Conservation (phyloP, 169 alveolate genomes). For the Neospora caninum region DNA sequence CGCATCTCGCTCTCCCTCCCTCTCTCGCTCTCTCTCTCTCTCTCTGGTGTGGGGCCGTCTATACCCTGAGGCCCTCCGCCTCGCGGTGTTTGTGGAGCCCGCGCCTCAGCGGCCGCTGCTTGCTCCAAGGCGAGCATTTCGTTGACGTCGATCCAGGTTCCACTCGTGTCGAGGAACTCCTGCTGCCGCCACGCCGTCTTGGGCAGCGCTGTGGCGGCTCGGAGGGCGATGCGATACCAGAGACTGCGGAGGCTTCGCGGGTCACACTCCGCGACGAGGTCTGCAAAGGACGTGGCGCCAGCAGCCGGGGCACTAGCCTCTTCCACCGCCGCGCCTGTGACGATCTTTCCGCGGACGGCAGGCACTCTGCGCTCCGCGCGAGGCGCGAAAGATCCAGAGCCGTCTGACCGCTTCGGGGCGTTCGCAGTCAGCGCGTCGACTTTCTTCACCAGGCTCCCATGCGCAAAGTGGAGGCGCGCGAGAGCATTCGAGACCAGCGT, state of each 20-base stretch:
- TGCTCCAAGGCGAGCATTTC: background rate
- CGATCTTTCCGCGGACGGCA: background rate
- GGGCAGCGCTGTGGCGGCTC: slow-evolving; percentile 26
- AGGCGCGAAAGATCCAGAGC: background rate
- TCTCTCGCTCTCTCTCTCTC: background rate
- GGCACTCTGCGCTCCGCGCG: background rate
- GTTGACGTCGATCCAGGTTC: slow-evolving; percentile 18
- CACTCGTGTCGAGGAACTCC: slow-evolving; percentile 14
- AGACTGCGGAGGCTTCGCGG: background rate
- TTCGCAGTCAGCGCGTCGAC: background rate
- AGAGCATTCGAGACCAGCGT: slow-evolving; percentile 37
- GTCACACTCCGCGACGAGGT: background rate
- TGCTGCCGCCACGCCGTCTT: slow-evolving; percentile 21
- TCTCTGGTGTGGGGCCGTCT: background rate
- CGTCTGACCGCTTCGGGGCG: background rate
- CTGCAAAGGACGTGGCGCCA: background rate
- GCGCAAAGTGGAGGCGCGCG: slow-evolving; percentile 20
- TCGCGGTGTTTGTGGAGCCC: too few relatives aligned
- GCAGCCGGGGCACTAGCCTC: background rate
- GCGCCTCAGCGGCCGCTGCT: background rate
- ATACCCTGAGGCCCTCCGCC: background rate
- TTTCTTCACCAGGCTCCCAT: background rate
- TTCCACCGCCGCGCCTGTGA: background rate
- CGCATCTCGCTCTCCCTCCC: background rate
- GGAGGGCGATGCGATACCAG: slow-evolving; percentile 2